phyloP scores from a whole-genome alignment of 768 basidiomycete species.

The Porphyrellus cyaneotinctus region DNA sequence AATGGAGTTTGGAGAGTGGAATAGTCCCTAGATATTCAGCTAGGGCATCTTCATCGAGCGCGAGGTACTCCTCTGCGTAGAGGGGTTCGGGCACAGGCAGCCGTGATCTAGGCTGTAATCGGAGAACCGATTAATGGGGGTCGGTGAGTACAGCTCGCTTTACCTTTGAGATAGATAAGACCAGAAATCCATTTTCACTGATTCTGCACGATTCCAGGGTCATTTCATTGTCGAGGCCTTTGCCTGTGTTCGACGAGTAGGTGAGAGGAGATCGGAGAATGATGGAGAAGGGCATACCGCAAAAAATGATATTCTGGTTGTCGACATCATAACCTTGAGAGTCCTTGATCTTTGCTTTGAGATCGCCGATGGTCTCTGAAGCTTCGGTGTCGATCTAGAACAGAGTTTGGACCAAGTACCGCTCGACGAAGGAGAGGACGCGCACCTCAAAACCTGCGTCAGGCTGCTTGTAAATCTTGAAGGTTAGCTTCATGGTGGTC shows the following conservation, averaged over 20 bases:
- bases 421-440: neutral
- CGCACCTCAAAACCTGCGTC: neutral
- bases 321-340: neutral
- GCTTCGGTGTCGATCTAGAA: conserved; percentile 2
- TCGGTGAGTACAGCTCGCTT: no score
- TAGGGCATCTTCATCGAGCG: neutral
- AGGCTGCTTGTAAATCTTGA: conserved; percentile 3
- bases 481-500: conserved; percentile 5
- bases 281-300: neutral
- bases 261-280: neutral
- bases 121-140: neutral
- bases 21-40: neutral
- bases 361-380: conserved; percentile 3
- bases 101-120: neutral
- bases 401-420: neutral
- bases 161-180: neutral
- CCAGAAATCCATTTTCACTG: neutral
- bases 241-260: neutral
- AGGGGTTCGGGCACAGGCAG: neutral
- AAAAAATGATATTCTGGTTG: neutral
- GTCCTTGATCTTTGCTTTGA: conserved; percentile 1
- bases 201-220: conserved; percentile 4
- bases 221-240: neutral
- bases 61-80: neutral
- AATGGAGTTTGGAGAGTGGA: neutral